Evolutionary conservation across 345 rosid genomes (phyloP).

Genomic region (Sonneratia caseolaris): DNA sequence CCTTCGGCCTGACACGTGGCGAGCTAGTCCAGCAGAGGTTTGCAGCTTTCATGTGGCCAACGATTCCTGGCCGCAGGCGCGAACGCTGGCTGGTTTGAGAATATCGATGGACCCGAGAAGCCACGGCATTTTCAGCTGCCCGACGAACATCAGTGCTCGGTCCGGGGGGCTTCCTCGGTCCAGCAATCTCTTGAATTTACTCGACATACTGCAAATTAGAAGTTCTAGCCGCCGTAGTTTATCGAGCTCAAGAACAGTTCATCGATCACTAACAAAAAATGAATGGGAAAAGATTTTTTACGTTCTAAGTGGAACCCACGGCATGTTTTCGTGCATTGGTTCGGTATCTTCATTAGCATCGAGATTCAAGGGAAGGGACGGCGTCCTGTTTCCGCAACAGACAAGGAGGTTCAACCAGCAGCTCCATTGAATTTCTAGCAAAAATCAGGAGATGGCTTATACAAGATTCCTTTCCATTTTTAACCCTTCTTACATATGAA

Average conservation of each 20-base stretch:
- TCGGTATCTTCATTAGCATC: background rate
- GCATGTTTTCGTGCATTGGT: background rate
- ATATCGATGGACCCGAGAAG: background rate
- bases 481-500: conserved; percentile 10
- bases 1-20: background rate
- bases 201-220: too few species aligned
- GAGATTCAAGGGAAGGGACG: background rate
- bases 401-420: conserved; percentile 7
- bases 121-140: background rate
- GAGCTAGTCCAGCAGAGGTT: background rate
- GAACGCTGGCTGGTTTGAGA: background rate
- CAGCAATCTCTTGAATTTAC: too few species aligned
- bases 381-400: background rate
- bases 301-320: too few species aligned
- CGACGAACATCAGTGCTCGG: background rate
- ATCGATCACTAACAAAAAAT: too few species aligned
- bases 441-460: conserved; percentile 4
- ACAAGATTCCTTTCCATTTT: conserved; percentile 1
- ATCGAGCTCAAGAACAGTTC: too few species aligned
- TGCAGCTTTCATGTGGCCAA: background rate
- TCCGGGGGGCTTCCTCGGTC: too few species aligned
- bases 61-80: background rate
- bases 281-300: too few species aligned
- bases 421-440: conserved; percentile 7
- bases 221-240: too few species aligned